Conservation (phyloP, 768 basidiomycete genomes). For the Exidia glandulosa region DNA sequence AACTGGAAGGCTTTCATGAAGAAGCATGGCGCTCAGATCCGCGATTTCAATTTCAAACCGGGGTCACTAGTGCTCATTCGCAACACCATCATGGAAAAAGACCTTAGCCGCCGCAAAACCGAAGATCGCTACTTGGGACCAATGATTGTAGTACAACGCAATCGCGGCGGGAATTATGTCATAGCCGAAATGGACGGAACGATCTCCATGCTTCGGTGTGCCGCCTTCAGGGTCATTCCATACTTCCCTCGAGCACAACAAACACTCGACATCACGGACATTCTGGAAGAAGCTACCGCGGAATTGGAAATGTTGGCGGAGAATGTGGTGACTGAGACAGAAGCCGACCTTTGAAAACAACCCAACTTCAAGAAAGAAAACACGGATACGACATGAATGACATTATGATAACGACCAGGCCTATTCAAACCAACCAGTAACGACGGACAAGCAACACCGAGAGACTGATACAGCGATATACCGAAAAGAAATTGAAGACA, state of each 20-base stretch:
- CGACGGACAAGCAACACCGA: too few species aligned
- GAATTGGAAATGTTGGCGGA: not conserved
- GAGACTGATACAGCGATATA: too few species aligned
- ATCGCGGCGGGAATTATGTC: constrained; percentile 8
- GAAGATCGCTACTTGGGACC: constrained; percentile 27
- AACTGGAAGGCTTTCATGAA: constrained; percentile 8
- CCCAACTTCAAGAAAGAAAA: too few species aligned
- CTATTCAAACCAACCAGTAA: too few species aligned
- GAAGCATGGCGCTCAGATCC: constrained; percentile 10
- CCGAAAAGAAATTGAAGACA: too few species aligned
- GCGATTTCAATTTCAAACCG: constrained; percentile 16
- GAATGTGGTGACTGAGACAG: too few species aligned
- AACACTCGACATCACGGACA: not conserved
- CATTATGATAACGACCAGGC: too few species aligned
- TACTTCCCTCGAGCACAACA: not conserved
- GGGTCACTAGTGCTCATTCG: constrained; percentile 19
- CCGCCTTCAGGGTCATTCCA: constrained; percentile 4
- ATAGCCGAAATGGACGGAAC: constrained; percentile 11
- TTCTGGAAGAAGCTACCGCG: not conserved
- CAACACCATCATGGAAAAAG: constrained; percentile 18
- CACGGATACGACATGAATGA: too few species aligned
- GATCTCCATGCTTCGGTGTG: not conserved
- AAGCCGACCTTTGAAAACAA: too few species aligned
- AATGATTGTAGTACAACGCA: constrained; percentile 20
- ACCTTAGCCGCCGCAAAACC: constrained; percentile 18